A percentile compares a stretch with the other conserved stretches of the same genome.
phyloP scores from a whole-genome alignment of 2,329 filamentous ascomycete species.

The Hirsutella rhossiliensis region DNA sequence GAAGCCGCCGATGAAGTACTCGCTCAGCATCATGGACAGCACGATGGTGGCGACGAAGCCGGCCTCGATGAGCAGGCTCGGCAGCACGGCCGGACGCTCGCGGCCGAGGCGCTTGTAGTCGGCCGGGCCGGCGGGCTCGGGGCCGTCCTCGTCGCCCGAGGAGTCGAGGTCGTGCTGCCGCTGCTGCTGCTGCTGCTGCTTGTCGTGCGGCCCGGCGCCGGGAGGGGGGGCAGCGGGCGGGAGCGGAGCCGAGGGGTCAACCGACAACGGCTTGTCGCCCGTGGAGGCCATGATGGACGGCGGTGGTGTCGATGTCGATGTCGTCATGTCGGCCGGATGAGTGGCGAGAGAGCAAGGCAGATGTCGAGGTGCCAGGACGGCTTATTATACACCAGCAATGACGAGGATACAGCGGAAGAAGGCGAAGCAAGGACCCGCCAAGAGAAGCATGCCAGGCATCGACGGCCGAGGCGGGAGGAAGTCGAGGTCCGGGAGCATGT shows the following conservation, averaged over 20 bases:
- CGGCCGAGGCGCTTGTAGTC: slow-evolving; percentile 50
- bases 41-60: slow-evolving; percentile 51
- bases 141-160: background rate
- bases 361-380: background rate
- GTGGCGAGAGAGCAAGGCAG: background rate
- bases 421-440: background rate
- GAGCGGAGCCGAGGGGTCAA: too few species aligned
- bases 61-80: slow-evolving; percentile 39
- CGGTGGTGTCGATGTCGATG: background rate
- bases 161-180: too few species aligned
- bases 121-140: slow-evolving; percentile 1
- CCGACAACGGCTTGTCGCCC: too few species aligned
- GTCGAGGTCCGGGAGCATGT: background rate
- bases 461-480: background rate
- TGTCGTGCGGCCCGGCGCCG: background rate
- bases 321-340: background rate
- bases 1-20: slow-evolving; percentile 71
- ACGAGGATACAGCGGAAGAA: background rate
- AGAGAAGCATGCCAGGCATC: background rate
- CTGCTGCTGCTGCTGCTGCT: background rate
- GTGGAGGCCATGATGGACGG: background rate
- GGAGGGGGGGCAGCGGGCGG: too few species aligned
- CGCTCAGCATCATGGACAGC: slow-evolving; percentile 52
- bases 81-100: slow-evolving; percentile 45
- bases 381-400: background rate